phyloP scores from a whole-genome alignment of 495 filamentous ascomycete species.

The Tuber brumale region DNA sequence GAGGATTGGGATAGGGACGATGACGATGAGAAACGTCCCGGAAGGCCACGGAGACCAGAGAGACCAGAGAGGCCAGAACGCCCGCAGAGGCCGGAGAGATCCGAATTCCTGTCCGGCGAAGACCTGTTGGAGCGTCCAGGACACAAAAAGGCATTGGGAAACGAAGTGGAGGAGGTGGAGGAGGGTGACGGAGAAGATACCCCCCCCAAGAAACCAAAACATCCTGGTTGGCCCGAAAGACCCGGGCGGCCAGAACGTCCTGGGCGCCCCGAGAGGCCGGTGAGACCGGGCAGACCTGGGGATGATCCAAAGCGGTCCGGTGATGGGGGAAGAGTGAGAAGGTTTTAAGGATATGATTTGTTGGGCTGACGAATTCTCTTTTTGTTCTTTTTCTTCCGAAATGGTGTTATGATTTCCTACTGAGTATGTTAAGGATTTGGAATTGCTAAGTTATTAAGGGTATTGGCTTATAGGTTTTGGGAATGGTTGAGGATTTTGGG shows the following conservation, averaged over 20 bases:
- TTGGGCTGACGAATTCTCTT: background rate
- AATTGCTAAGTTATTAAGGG: background rate
- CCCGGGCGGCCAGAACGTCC: background rate
- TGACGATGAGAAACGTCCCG: background rate
- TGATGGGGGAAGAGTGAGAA: slow-evolving; percentile 20
- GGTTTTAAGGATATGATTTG: slow-evolving; percentile 7
- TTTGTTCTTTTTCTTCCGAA: background rate
- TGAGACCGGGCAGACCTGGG: background rate
- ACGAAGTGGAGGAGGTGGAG: too few relatives aligned
- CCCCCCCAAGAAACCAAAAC: background rate
- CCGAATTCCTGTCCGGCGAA: too few relatives aligned
- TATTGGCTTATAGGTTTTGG: slow-evolving; percentile 5
- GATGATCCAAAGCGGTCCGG: background rate
- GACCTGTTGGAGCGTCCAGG: background rate
- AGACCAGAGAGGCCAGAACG: background rate
- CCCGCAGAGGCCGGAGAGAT: background rate
- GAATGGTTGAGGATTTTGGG: background rate
- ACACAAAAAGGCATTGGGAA: background rate
- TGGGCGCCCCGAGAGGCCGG: too few relatives aligned
- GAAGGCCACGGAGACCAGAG: background rate
- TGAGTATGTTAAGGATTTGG: background rate
- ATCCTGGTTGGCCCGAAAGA: background rate
- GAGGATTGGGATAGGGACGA: background rate
- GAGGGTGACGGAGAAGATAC: background rate
- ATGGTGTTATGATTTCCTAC: background rate